Evolutionary conservation across 2,329 filamentous ascomycete genomes (phyloP).

Genomic region (Cladorrhinum sp.): DNA sequence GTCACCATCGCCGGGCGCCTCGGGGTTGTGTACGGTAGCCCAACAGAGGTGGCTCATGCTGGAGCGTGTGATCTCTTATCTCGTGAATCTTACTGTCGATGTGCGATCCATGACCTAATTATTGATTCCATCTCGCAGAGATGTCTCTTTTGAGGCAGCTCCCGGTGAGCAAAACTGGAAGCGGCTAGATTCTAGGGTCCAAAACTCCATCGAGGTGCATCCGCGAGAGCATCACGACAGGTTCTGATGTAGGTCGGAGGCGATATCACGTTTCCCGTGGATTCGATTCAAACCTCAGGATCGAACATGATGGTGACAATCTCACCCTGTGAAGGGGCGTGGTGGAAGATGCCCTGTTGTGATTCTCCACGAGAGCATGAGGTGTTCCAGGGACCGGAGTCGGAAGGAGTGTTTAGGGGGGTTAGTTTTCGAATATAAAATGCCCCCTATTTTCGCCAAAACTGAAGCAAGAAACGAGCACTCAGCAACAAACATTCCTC

Average conservation of each 20-base stretch:
- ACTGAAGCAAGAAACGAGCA: too few species aligned
- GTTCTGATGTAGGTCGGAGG: too few species aligned
- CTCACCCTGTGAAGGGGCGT: not conserved
- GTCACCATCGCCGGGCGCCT: not conserved
- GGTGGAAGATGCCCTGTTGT: not conserved
- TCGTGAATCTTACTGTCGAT: not conserved
- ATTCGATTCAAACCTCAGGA: not conserved
- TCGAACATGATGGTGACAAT: not conserved
- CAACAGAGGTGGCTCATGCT: not conserved
- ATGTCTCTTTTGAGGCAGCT: not conserved
- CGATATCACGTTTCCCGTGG: too few species aligned
- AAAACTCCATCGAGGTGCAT: not conserved
- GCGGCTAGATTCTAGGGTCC: not conserved
- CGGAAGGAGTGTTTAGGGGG: not conserved
- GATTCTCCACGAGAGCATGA: too few species aligned
- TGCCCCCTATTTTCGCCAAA: too few species aligned
- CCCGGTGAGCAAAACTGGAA: not conserved
- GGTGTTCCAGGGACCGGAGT: too few species aligned
- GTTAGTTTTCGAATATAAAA: not conserved
- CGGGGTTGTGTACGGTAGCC: too few species aligned
- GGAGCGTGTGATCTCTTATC: not conserved
- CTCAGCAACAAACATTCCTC: too few species aligned
- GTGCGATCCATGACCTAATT: not conserved
- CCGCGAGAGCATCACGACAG: not conserved
- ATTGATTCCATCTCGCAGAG: not conserved